Evolutionary conservation across 305 asterid genomes (phyloP).

Genomic region (Fraxinus greggii): DNA sequence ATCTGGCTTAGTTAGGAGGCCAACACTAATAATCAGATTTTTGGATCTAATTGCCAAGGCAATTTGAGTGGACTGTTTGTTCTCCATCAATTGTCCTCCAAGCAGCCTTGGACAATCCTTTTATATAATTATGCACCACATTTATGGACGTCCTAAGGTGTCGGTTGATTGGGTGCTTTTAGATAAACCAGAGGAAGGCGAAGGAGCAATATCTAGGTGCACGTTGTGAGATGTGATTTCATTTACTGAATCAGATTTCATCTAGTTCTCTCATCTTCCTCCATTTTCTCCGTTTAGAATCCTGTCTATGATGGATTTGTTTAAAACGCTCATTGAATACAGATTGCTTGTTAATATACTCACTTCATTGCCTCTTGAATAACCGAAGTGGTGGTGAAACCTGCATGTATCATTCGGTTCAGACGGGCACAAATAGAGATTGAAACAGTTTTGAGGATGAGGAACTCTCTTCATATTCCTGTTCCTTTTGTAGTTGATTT

Average conservation of each 20-base stretch:
- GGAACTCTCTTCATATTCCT: not conserved
- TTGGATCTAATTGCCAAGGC: not conserved
- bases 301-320: not conserved
- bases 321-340: not conserved
- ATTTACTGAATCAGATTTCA: not conserved
- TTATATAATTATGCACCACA: not conserved
- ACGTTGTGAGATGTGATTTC: not conserved
- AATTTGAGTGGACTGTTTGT: not conserved
- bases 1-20: constrained; percentile 11
- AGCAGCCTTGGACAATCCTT: constrained; percentile 4
- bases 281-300: not conserved
- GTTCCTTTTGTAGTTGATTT: not conserved
- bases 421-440: not conserved
- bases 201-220: not conserved
- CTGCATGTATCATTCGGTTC: not conserved
- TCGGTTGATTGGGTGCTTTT: not conserved
- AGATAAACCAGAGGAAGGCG: not conserved
- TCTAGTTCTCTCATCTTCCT: not conserved
- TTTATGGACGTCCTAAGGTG: not conserved
- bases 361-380: not conserved
- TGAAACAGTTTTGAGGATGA: not conserved
- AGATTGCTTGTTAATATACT: not conserved
- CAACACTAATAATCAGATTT: not conserved
- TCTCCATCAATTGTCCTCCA: not conserved
- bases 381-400: not conserved